Percentiles rank a stretch among this genome's conserved stretches.
Conservation (phyloP, 2,329 filamentous ascomycete species). For the Bipolaris sorokiniana region DNA sequence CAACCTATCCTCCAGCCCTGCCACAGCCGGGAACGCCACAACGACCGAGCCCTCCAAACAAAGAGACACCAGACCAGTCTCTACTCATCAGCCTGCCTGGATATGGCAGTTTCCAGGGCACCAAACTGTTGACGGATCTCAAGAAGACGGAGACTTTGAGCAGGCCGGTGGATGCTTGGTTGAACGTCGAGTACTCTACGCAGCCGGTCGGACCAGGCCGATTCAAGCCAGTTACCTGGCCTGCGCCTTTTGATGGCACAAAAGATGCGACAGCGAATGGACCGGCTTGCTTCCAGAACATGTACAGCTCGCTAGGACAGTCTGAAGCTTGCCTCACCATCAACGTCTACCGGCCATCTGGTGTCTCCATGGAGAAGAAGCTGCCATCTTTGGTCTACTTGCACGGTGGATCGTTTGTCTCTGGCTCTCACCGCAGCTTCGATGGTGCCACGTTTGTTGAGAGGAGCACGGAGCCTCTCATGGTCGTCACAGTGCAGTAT, state of each 20-base stretch:
- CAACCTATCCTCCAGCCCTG: slow-evolving; percentile 1
- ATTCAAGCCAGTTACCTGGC: slow-evolving; percentile 52
- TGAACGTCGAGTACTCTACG: slow-evolving; percentile 57
- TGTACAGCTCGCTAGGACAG: slow-evolving; percentile 36
- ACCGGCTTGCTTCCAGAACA: slow-evolving; percentile 54
- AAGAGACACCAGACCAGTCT: slow-evolving; percentile 20
- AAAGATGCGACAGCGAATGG: slow-evolving; percentile 51
- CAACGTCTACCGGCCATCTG: slow-evolving; percentile 41
- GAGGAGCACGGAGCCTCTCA: slow-evolving; percentile 37
- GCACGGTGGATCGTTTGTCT: slow-evolving; percentile 42
- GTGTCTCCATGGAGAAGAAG: slow-evolving; percentile 34
- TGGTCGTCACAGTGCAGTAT: slow-evolving; percentile 47
- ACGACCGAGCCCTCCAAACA: slow-evolving; percentile 10
- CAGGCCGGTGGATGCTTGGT: slow-evolving; percentile 54
- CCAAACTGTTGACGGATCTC: slow-evolving; percentile 45
- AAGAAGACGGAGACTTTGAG: slow-evolving; percentile 41
- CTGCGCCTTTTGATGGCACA: slow-evolving; percentile 50
- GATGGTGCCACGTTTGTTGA: slow-evolving; percentile 45
- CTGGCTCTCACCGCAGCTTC: slow-evolving; percentile 39
- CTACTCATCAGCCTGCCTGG: slow-evolving; percentile 45
- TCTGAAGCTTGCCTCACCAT: slow-evolving; percentile 46
- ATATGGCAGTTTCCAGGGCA: slow-evolving; percentile 53
- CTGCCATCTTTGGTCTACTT: slow-evolving; percentile 42
- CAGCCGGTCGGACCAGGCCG: slow-evolving; percentile 49
- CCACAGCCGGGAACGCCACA: slow-evolving; percentile 12